Conservation (phyloP, 108 stramenopile species). For the Halocafeteria seosinensis region DNA sequence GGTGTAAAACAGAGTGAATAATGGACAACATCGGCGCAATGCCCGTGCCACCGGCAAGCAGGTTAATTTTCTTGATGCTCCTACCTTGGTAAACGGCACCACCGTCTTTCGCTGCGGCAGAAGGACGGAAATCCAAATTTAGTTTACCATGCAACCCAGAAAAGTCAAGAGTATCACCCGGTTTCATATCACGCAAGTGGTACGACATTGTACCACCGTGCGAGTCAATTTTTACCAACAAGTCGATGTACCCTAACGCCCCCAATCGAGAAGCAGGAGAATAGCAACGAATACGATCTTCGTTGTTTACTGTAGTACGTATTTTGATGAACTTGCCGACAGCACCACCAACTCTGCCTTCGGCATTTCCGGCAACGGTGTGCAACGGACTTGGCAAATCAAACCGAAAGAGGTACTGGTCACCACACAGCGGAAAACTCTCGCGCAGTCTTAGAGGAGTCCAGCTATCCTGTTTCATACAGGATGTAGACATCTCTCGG, state of each 20-base stretch:
- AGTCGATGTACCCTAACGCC: slow-evolving; percentile 35
- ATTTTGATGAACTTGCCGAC: slow-evolving; percentile 12
- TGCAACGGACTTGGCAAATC: slow-evolving; percentile 32
- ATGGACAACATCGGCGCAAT: slow-evolving; percentile 41
- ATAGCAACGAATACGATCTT: background rate
- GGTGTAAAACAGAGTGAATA: slow-evolving; percentile 27
- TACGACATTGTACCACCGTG: slow-evolving; percentile 31
- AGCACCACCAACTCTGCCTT: background rate
- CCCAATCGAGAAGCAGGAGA: slow-evolving; percentile 23
- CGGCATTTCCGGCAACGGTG: slow-evolving; percentile 23
- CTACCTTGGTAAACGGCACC: too few relatives aligned
- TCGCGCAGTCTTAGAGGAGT: background rate
- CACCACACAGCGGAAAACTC: slow-evolving; percentile 9
- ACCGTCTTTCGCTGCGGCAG: background rate
- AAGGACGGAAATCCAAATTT: slow-evolving; percentile 17
- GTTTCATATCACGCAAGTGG: slow-evolving; percentile 23
- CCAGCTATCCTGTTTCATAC: background rate
- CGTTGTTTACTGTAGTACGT: slow-evolving; percentile 14
- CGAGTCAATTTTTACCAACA: slow-evolving; percentile 26
- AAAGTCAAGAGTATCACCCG: slow-evolving; percentile 26
- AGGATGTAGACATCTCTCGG: too few relatives aligned
- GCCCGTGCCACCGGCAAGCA: slow-evolving; percentile 40
- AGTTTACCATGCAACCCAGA: slow-evolving; percentile 39
- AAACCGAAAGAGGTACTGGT: slow-evolving; percentile 29
- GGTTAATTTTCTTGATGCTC: slow-evolving; percentile 22